These are phyloP conservation scores for Chlamydomonas sphaeroides DNA, from an alignment of 139 green algal genomes.

Conservation along the genomic window DNA sequence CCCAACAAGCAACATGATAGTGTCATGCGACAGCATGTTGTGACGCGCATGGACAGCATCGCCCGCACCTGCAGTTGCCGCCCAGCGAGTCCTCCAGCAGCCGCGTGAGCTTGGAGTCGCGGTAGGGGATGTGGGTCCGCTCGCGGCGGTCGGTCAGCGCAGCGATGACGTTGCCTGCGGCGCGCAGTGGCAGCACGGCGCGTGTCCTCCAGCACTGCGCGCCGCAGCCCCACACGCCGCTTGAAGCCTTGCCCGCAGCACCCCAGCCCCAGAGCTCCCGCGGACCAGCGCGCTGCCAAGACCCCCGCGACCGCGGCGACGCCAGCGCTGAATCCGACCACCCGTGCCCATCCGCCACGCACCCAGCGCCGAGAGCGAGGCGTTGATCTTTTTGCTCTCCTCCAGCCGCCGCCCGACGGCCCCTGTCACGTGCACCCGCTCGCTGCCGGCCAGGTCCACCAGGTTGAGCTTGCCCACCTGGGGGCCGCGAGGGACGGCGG, in stretches of 20 bases:
- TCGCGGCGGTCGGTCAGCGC: slow-evolving; percentile 86
- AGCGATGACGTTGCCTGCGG: slow-evolving; percentile 93
- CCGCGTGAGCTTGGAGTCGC: slow-evolving; percentile 95
- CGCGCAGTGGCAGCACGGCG: too few species aligned
- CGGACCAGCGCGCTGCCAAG: too few species aligned
- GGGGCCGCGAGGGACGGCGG: background rate
- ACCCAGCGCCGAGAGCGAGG: slow-evolving; percentile 88
- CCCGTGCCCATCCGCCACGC: too few species aligned
- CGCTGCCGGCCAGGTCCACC: slow-evolving; percentile 94
- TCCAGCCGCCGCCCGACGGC: slow-evolving; percentile 92
- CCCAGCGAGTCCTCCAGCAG: slow-evolving; percentile 95
- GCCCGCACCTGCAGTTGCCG: slow-evolving; percentile 96
- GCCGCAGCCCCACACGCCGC: too few species aligned
- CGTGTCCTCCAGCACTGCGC: too few species aligned
- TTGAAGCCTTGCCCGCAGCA: too few species aligned
- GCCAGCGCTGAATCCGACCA: too few species aligned
- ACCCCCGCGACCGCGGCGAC: too few species aligned
- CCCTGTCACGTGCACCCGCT: slow-evolving; percentile 94
- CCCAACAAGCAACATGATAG: too few species aligned
- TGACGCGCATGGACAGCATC: too few species aligned
- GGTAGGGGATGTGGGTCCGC: slow-evolving; percentile 91
- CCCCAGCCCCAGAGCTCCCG: too few species aligned
- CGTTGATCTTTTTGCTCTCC: slow-evolving; percentile 98
- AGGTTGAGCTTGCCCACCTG: slow-evolving; percentile 97
- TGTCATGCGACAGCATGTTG: too few species aligned